These are phyloP conservation scores for Pseudocercospora musae DNA, from an alignment of 2,329 filamentous ascomycete species.

Conservation along the genomic window DNA sequence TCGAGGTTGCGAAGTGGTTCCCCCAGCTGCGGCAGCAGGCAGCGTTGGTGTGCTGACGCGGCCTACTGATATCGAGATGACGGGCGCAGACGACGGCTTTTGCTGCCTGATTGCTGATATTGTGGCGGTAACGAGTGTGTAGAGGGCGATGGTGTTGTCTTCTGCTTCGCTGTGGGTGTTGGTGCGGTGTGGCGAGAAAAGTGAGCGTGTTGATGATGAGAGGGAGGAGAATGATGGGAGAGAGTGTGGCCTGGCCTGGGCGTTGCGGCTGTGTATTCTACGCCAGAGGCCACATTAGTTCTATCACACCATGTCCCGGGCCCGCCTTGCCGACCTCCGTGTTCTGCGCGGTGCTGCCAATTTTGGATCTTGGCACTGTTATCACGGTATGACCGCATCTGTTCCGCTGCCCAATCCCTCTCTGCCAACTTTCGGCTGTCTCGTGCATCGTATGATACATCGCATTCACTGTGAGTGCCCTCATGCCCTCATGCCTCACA, in stretches of 20 bases:
- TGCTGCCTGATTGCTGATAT: neutral
- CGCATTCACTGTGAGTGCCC: no score
- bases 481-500: no score
- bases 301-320: neutral
- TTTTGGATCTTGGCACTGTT: neutral
- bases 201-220: neutral
- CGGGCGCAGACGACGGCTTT: neutral
- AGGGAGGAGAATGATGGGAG: neutral
- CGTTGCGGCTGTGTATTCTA: neutral
- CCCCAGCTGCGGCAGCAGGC: neutral
- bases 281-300: no score
- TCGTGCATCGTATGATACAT: no score
- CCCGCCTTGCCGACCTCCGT: neutral
- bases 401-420: no score
- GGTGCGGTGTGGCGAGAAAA: neutral
- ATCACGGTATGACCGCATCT: no score
- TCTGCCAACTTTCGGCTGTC: no score
- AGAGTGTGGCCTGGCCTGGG: neutral
- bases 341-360: neutral
- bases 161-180: neutral
- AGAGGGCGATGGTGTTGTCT: neutral
- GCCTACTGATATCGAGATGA: neutral
- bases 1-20: neutral
- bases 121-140: neutral
- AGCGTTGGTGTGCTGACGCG: neutral